Evolutionary conservation across 2,329 filamentous ascomycete species (phyloP).

Genomic region (Coccinonectria pachysandricola): DNA sequence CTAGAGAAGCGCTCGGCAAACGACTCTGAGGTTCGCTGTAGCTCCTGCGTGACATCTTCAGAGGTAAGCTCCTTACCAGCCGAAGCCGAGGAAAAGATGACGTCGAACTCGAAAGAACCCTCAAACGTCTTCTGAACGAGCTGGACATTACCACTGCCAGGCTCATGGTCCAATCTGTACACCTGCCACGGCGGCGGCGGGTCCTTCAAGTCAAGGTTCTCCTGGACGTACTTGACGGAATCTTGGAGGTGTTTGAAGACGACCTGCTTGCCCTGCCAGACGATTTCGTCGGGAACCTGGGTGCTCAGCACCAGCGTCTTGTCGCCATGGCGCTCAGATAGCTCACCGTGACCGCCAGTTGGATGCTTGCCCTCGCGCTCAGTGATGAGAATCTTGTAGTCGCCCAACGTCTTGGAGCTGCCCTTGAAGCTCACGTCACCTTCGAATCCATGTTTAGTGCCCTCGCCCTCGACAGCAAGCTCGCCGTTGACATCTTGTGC

Average conservation of each 20-base stretch:
- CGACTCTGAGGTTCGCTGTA: conserved; percentile 52
- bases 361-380: conserved; percentile 55
- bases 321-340: conserved; percentile 60
- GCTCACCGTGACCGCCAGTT: conserved; percentile 54
- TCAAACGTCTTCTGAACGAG: conserved; percentile 86
- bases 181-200: conserved; percentile 78
- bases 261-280: conserved; percentile 76
- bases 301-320: conserved; percentile 66
- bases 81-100: conserved; percentile 77
- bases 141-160: conserved; percentile 69
- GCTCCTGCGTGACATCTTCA: conserved; percentile 59
- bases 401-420: conserved; percentile 59
- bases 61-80: conserved; percentile 43
- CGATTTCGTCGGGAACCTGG: conserved; percentile 51
- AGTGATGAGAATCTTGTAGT: conserved; percentile 71
- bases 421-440: conserved; percentile 62
- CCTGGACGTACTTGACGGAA: conserved; percentile 37
- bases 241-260: conserved; percentile 45
- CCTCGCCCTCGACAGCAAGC: conserved; percentile 47
- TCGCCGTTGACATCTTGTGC: conserved; percentile 64
- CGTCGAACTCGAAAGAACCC: conserved; percentile 84
- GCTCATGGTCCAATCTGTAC: conserved; percentile 64
- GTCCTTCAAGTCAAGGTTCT: conserved; percentile 44
- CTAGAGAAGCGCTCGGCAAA: conserved; percentile 69
- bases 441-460: conserved; percentile 40